phyloP scores from a whole-genome alignment of 345 rosid species.

The Euphorbia tirucalli region DNA sequence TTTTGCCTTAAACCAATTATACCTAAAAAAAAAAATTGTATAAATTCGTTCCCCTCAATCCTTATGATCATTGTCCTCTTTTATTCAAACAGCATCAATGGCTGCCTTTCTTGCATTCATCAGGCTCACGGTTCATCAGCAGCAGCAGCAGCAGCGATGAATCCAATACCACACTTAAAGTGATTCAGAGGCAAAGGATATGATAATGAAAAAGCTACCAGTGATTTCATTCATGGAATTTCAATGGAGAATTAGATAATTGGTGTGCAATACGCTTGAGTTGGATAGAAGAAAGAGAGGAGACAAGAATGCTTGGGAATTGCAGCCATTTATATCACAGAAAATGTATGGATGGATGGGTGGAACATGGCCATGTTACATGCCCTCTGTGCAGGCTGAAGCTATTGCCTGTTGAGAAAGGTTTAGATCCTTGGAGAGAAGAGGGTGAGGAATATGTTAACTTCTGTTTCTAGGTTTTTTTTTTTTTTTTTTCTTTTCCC shows the following conservation, averaged over 20 bases:
- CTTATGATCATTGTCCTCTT: too few species aligned
- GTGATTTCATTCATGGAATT: neutral
- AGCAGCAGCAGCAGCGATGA: too few species aligned
- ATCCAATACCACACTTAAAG: constrained; percentile 3
- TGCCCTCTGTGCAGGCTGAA: constrained; percentile 6
- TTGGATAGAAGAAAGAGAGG: neutral
- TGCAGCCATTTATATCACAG: neutral
- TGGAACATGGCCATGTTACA: neutral
- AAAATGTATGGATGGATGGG: constrained; percentile 5
- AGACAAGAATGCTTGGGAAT: neutral
- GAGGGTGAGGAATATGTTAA: neutral
- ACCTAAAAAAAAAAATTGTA: too few species aligned
- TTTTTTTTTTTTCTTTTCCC: too few species aligned
- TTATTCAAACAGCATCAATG: too few species aligned
- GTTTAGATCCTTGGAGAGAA: neutral
- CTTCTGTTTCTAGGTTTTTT: neutral
- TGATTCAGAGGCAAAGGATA: neutral
- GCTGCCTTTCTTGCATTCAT: too few species aligned
- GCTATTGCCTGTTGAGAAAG: neutral
- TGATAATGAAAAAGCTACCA: constrained; percentile 5
- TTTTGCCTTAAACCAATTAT: too few species aligned
- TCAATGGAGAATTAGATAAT: neutral
- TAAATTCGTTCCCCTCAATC: too few species aligned
- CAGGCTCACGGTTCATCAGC: too few species aligned
- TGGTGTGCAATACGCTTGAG: neutral